Evolutionary conservation across 495 filamentous ascomycete species (phyloP), one percentile per base, ranked within the genome.

Genomic region (Penicillium steckii): DNA sequence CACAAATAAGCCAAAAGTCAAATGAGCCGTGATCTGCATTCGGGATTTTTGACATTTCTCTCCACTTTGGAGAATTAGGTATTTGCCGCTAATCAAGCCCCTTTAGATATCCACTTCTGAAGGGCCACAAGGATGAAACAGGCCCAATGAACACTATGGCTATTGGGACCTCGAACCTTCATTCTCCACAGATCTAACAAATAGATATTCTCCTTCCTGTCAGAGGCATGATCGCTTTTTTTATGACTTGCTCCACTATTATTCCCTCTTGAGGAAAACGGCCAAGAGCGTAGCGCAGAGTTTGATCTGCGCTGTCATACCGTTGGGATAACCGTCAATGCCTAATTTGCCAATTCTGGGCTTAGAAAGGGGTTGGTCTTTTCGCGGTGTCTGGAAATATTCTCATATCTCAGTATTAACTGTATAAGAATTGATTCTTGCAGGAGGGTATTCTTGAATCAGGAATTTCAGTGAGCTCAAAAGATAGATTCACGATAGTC

Each of bases 301-400:
- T 30, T 25, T 41, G 53, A 56, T 56, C 53, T 13, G 33, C 53
- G 38, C 43, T 56, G 53, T 48, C 48, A 56, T 43, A 35, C 22
- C 32, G 22, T 41, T 24, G 23, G 27, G 18, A 13, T 38, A 22
- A 23, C 40, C 40, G 27, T 27, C 19, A 46, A 18, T 21, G 4
- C 18, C 35, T 3, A 32, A n/a, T n/a, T 32, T 32, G 9, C 10
- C 29, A 32, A n/a, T n/a, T n/a, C n/a, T n/a, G n/a, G n/a, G n/a
- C n/a, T n/a, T n/a, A n/a, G n/a, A n/a, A n/a, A n/a, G n/a, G n/a
- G n/a, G n/a, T n/a, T n/a, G n/a, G n/a, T n/a, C n/a, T n/a, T n/a
- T n/a, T n/a, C n/a, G n/a, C n/a, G n/a, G n/a, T n/a, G n/a, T n/a
- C n/a, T n/a, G n/a, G n/a, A n/a, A n/a, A n/a, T n/a, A n/a, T n/a